Conservation (phyloP, 306 rosid genomes). For the Cicer yamashitae region DNA sequence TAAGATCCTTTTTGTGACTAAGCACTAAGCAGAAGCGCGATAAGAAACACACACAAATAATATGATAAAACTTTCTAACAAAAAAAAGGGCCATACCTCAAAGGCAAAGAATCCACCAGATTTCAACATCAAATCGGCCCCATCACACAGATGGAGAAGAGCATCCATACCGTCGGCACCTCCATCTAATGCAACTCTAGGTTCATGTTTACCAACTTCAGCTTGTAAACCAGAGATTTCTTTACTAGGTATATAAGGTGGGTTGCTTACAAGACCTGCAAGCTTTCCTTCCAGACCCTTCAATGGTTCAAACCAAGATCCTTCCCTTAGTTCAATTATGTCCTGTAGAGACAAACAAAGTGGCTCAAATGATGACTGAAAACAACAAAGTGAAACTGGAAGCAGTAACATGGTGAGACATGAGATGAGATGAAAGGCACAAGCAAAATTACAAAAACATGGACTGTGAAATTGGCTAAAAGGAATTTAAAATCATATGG, state of each 20-base stretch:
- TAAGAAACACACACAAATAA: not conserved
- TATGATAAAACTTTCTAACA: conserved; percentile 1
- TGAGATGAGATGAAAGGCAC: conserved; percentile 4
- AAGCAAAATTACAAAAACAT: conserved; percentile 22
- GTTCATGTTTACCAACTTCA: conserved; percentile 88
- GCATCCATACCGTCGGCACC: conserved; percentile 72
- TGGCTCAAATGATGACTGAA: conserved; percentile 27
- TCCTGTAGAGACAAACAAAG: conserved; percentile 55
- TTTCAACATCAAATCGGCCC: conserved; percentile 72
- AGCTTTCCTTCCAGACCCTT: conserved; percentile 69
- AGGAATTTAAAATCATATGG: conserved; percentile 2
- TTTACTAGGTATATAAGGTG: conserved; percentile 86
- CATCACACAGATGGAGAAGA: conserved; percentile 79
- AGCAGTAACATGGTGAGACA: conserved; percentile 19
- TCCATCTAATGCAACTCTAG: conserved; percentile 80
- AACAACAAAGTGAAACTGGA: conserved; percentile 23
- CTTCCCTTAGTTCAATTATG: conserved; percentile 69
- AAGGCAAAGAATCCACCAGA: conserved; percentile 91
- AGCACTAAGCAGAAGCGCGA: not conserved
- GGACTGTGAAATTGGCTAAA: not conserved
- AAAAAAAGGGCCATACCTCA: conserved; percentile 60
- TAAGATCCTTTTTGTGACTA: not conserved
- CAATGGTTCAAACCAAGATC: conserved; percentile 89
- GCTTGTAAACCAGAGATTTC: conserved; percentile 79
- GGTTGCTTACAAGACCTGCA: conserved; percentile 83